phyloP scores from a whole-genome alignment of 257 asterid genomes.

The Capsicum pubescens region DNA sequence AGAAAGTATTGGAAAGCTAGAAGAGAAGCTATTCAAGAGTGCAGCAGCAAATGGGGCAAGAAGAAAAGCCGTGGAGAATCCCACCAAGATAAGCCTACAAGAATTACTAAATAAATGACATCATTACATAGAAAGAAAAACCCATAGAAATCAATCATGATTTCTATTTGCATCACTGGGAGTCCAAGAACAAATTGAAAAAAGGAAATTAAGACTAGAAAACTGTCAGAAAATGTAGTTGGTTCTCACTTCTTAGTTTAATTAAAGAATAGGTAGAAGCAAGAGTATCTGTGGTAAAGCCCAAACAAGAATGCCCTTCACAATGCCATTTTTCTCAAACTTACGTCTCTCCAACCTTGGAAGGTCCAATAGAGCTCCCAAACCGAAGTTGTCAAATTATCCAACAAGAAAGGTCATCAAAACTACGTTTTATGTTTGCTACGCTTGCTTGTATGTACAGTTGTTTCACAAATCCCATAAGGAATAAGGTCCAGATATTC shows the following conservation, averaged over 20 bases:
- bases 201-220: not conserved
- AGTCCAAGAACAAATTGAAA: not conserved
- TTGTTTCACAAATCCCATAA: not conserved
- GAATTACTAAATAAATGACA: not conserved
- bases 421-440: not conserved
- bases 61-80: not conserved
- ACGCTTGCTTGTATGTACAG: not conserved
- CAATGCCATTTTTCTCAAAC: slow-evolving; percentile 9
- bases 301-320: slow-evolving; percentile 14
- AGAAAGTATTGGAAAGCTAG: slow-evolving; percentile 10
- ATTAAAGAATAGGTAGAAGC: not conserved
- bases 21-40: slow-evolving; percentile 14
- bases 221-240: not conserved
- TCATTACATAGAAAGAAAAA: not conserved
- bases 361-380: slow-evolving; percentile 15
- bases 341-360: not conserved
- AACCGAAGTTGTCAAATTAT: slow-evolving; percentile 12
- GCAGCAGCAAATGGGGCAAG: not conserved
- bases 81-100: not conserved
- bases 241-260: not conserved
- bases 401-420: slow-evolving; percentile 21
- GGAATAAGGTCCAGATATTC: not conserved
- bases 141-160: not conserved
- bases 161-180: not conserved
- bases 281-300: not conserved